Percentiles rank a stretch among this genome's conserved stretches.
These are phyloP conservation scores for Hypoxylon intermedium DNA, from an alignment of 495 filamentous ascomycete species.

Conservation along the genomic window DNA sequence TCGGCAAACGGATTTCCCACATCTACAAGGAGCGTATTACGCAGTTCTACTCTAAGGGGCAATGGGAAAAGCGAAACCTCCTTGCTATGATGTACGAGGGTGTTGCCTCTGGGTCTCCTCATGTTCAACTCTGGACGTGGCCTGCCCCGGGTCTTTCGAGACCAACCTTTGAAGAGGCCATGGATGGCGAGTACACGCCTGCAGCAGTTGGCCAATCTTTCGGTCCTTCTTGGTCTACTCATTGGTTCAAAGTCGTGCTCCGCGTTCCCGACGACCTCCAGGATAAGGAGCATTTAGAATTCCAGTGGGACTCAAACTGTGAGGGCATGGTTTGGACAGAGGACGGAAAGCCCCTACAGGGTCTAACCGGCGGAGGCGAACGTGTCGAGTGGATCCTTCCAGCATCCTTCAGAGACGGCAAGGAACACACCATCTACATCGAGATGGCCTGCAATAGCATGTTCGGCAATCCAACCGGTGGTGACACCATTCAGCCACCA, in stretches of 20 bases:
- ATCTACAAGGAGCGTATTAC: constrained; percentile 87
- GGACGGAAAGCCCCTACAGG: constrained; percentile 87
- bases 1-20: constrained; percentile 82
- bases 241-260: constrained; percentile 89
- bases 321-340: constrained; percentile 91
- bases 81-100: constrained; percentile 79
- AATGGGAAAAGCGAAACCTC: constrained; percentile 83
- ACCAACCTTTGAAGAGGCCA: constrained; percentile 90
- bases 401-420: constrained; percentile 77
- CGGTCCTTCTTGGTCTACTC: constrained; percentile 97
- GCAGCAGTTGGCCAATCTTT: constrained; percentile 80
- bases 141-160: constrained; percentile 77
- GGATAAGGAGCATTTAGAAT: constrained; percentile 79
- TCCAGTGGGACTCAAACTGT: constrained; percentile 93
- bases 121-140: constrained; percentile 89
- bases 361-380: constrained; percentile 90
- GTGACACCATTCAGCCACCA: constrained; percentile 88
- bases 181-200: constrained; percentile 76
- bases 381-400: constrained; percentile 90
- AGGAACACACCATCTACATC: constrained; percentile 87
- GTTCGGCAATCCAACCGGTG: constrained; percentile 91
- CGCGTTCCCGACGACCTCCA: constrained; percentile 74
- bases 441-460: constrained; percentile 99
- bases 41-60: constrained; percentile 79
- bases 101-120: constrained; percentile 69